These are phyloP conservation scores for Yamadazyma dushanensis DNA, from an alignment of 1,139 yeast species.

Conservation along the genomic window DNA sequence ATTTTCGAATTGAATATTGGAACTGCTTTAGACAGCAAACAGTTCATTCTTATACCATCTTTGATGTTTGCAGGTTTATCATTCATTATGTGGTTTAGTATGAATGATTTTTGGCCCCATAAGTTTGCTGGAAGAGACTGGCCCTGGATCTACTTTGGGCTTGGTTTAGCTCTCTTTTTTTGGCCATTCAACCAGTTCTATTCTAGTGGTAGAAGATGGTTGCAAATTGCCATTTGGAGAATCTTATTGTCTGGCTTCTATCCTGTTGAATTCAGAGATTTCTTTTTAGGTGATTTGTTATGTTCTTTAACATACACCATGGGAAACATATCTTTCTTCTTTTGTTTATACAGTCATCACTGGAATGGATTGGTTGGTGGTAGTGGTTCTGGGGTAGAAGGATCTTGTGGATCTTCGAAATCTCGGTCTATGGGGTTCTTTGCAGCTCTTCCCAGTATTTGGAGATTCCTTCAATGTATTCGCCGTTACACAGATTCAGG, in stretches of 20 bases:
- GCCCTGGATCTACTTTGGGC: conserved; percentile 77
- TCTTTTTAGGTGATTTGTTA: conserved; percentile 86
- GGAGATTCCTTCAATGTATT: conserved; percentile 88
- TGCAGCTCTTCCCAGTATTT: conserved; percentile 79
- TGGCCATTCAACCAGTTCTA: conserved; percentile 63
- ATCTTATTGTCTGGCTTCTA: conserved; percentile 78
- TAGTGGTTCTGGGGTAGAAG: conserved; percentile 33
- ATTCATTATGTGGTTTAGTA: conserved; percentile 73
- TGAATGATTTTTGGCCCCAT: conserved; percentile 65
- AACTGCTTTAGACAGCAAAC: conserved; percentile 65
- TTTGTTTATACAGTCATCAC: conserved; percentile 73
- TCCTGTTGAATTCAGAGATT: conserved; percentile 94
- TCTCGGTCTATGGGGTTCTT: conserved; percentile 83
- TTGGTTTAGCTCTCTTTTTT: conserved; percentile 48
- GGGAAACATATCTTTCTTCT: conserved; percentile 82
- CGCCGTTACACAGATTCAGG: conserved; percentile 93
- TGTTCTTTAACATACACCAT: conserved; percentile 86
- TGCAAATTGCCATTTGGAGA: conserved; percentile 70
- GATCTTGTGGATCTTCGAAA: conserved; percentile 71
- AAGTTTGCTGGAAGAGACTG: conserved; percentile 66
- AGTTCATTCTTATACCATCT: conserved; percentile 65
- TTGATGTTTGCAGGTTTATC: conserved; percentile 56
- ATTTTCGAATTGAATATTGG: conserved; percentile 85
- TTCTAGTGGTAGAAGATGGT: conserved; percentile 68
- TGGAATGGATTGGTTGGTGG: conserved; percentile 55